Evolutionary conservation across 192 early-diverging fungal genomes (phyloP), one percentile per base, ranked within the genome.

Genomic region (Gigaspora rosea): DNA sequence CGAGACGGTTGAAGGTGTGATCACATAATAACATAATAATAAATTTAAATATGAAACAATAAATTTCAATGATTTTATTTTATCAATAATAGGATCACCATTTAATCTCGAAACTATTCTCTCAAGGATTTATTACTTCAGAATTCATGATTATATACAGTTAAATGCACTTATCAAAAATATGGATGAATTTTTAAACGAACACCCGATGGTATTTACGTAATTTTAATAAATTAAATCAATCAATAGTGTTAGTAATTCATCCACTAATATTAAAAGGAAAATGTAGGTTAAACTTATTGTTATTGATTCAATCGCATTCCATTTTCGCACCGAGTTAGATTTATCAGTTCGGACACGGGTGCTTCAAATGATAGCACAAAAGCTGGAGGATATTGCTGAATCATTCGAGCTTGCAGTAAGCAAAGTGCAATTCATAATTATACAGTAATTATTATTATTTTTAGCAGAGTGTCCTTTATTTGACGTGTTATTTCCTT

Each of bases 221-320:
- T 5, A 8, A 1, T 13, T 66, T 18, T 66, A 66, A 61, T 27
- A 0, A 27, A 32, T 27, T 27, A 10, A 61, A 61, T 7, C 20
- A 18, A 54, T 66, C 0, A 33, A 18, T 66, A 46, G 18, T 9
- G 33, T 0, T 7, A 66, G 41, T 66, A 66, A 10, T 61, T n/a
- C 51, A 54, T 18, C 10, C 52, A 54, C 52, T 18, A 4, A 54
- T 13, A 13, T 18, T 18, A 48, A 65, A 47, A 41, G n/a, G 33
- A n/a, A n/a, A 11, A n/a, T 54, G 11, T 15, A 76, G 75, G 63
- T 76, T 8, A 76, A 76, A 66, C n/a, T 76, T 16, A 27, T 76
- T 56, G 64, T 76, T 9, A 76, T 76, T 9, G 75, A 76, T 56
- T 76, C 75, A 16, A 76, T 76, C n/a, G 62, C 75, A 54, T 76